A percentile compares a stretch with the other conserved stretches of the same genome.
phyloP scores from a whole-genome alignment of 1,284 basidiomycete genomes.

The Gomphus bonarii region DNA sequence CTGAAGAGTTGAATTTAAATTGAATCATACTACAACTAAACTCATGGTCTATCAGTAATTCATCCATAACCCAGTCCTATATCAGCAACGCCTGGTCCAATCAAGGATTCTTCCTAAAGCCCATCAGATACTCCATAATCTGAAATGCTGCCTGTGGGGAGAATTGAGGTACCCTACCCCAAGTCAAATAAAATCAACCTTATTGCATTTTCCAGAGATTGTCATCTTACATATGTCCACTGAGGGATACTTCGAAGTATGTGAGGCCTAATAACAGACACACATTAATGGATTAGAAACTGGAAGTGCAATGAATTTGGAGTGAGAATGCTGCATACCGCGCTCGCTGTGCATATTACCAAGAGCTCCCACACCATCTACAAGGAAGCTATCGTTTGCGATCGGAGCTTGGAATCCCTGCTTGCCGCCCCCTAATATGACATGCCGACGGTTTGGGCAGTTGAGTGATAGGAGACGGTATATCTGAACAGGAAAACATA shows the following conservation, averaged over 20 bases:
- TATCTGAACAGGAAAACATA: slow-evolving; percentile 22
- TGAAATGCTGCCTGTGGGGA: slow-evolving; percentile 56
- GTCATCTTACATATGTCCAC: slow-evolving; percentile 61
- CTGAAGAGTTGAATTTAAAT: no score
- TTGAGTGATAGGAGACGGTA: slow-evolving; percentile 18
- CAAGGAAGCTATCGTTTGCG: slow-evolving; percentile 50
- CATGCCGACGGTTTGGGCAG: slow-evolving; percentile 15
- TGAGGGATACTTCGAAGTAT: slow-evolving; percentile 33
- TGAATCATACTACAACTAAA: no score
- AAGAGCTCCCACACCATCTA: slow-evolving; percentile 56
- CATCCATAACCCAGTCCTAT: no score
- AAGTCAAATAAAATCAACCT: neutral
- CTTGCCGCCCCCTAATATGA: slow-evolving; percentile 40
- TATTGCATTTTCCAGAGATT: neutral
- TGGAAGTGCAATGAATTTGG: neutral
- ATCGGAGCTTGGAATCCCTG: slow-evolving; percentile 60
- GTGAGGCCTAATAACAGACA: slow-evolving; percentile 37
- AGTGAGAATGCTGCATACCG: slow-evolving; percentile 20
- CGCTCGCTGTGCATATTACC: slow-evolving; percentile 57
- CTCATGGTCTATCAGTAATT: no score
- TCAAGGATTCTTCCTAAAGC: slow-evolving; percentile 35
- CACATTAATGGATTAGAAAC: neutral
- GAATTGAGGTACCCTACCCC: slow-evolving; percentile 50
- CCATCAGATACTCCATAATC: slow-evolving; percentile 60
- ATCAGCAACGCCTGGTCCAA: neutral